Evolutionary conservation across 768 basidiomycete species (phyloP).

Genomic region (Hydnomerulius pinastri): DNA sequence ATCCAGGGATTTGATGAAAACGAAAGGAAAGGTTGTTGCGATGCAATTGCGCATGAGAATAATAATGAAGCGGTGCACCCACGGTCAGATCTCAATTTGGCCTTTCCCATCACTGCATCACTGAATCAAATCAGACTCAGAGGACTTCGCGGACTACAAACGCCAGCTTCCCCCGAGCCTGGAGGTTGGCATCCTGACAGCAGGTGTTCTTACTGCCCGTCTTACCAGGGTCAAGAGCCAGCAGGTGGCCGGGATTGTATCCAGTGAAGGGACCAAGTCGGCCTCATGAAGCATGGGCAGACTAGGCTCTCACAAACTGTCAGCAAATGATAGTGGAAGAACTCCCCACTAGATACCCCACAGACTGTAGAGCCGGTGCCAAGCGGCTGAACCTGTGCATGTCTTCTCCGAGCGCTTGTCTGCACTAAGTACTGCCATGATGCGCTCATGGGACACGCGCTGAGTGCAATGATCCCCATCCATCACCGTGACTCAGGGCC

Average conservation of each 20-base stretch:
- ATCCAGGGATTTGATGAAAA: neutral
- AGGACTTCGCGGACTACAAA: neutral
- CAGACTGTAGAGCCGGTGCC: neutral
- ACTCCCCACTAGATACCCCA: too few species aligned
- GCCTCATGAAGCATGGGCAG: too few species aligned
- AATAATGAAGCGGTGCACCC: neutral
- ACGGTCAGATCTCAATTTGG: neutral
- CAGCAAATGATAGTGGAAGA: too few species aligned
- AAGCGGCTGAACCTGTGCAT: neutral
- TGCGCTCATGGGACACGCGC: neutral
- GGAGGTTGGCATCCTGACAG: neutral
- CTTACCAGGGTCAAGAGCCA: too few species aligned
- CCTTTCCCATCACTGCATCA: neutral
- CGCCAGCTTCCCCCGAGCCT: too few species aligned
- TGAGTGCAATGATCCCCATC: neutral
- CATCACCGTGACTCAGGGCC: neutral
- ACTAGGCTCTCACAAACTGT: too few species aligned
- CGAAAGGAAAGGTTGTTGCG: neutral
- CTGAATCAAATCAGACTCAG: neutral
- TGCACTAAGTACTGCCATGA: neutral
- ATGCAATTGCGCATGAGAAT: neutral
- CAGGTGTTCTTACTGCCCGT: neutral
- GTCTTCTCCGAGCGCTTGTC: neutral
- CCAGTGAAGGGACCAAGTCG: too few species aligned
- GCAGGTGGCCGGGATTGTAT: too few species aligned